Evolutionary conservation across 148 eudicot genomes (phyloP).

Genomic region (Amaranthus palmeri): DNA sequence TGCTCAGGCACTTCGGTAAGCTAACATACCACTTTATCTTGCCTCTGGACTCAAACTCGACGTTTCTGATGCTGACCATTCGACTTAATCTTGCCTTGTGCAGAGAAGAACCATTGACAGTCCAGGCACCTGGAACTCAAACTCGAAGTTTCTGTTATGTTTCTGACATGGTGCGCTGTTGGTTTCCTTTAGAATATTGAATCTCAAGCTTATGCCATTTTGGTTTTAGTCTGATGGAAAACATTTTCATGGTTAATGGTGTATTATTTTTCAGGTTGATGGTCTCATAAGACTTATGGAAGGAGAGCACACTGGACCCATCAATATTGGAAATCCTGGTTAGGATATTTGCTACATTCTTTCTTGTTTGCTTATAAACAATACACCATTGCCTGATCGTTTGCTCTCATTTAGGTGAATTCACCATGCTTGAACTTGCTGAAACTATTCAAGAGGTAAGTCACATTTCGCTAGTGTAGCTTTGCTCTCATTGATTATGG

Average conservation of each 20-base stretch:
- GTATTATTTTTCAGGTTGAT: conserved; percentile 53
- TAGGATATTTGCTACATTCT: not conserved
- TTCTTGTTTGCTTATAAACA: not conserved
- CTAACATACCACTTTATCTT: not conserved
- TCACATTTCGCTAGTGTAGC: not conserved
- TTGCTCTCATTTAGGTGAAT: conserved; percentile 62
- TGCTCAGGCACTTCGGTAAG: conserved; percentile 94
- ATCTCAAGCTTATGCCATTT: not conserved
- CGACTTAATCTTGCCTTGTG: conserved; percentile 5
- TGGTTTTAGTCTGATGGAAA: not conserved
- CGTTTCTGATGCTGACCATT: not conserved
- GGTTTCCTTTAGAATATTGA: not conserved
- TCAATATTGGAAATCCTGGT: conserved; percentile 96
- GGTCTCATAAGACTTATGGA: conserved; percentile 96
- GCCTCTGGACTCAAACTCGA: too few species aligned
- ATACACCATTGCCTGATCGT: not conserved
- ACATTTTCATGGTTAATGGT: not conserved
- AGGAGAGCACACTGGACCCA: conserved; percentile 91
- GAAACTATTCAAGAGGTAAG: conserved; percentile 94
- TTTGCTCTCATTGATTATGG: not conserved
- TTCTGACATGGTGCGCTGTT: conserved; percentile 74
- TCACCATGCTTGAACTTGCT: conserved; percentile 96
- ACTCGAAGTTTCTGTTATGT: conserved; percentile 97
- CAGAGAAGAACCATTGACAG: conserved; percentile 89
- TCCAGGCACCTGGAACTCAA: conserved; percentile 95